Conservation (phyloP, 345 rosid species). For the Erysimum cheiranthoides region DNA sequence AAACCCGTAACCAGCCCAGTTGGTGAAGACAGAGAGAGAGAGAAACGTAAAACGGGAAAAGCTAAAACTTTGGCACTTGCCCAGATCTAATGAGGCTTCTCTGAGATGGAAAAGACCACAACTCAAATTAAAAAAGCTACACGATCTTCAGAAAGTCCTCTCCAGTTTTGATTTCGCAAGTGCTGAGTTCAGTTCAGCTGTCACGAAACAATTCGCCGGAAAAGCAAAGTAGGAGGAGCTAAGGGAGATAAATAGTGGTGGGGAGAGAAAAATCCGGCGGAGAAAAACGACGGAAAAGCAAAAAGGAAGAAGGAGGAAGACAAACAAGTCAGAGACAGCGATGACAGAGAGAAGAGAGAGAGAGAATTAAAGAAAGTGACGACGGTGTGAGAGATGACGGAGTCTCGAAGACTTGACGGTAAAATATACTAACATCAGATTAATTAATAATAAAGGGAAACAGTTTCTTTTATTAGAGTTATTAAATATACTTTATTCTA, state of each 20-base stretch:
- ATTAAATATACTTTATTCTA: constrained; percentile 12
- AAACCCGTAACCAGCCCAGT: constrained; percentile 29
- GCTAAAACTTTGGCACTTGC: constrained; percentile 17
- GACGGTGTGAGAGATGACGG: constrained; percentile 6
- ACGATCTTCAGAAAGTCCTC: constrained; percentile 23
- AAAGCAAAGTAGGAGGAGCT: too few relatives aligned
- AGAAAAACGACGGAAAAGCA: constrained; percentile 44
- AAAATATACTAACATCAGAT: neutral
- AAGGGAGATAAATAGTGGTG: constrained; percentile 14
- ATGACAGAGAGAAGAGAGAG: constrained; percentile 33
- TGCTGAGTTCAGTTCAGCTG: constrained; percentile 4
- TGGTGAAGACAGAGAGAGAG: constrained; percentile 1
- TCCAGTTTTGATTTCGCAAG: neutral
- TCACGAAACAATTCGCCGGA: neutral
- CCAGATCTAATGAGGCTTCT: constrained; percentile 46
- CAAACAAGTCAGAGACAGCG: constrained; percentile 47
- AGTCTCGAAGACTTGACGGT: neutral
- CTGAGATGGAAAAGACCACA: constrained; percentile 5
- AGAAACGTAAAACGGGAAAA: constrained; percentile 12
- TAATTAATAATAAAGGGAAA: constrained; percentile 14
- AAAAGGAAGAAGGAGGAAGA: constrained; percentile 37
- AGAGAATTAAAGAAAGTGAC: constrained; percentile 22
- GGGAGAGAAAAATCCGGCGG: constrained; percentile 38
- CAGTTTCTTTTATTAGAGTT: constrained; percentile 26
- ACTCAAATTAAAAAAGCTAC: constrained; percentile 19